Conservation (phyloP, 2,329 filamentous ascomycete species). For the Epichloe glyceriae region DNA sequence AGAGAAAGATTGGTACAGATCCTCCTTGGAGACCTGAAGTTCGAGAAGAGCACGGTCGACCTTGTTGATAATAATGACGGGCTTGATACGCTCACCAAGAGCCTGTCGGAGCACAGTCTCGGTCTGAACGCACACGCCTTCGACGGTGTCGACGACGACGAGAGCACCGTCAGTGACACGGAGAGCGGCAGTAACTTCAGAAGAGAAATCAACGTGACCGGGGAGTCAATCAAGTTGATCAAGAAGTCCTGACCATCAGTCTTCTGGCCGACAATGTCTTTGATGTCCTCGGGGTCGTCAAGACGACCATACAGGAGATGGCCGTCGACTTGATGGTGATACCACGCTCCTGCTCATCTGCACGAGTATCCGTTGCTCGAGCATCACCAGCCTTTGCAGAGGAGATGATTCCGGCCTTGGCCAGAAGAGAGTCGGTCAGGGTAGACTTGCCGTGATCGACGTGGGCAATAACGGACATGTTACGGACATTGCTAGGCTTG, state of each 20-base stretch:
- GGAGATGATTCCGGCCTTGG: constrained; percentile 99
- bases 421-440: constrained; percentile 96
- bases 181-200: constrained; percentile 96
- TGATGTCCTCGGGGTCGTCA: constrained; percentile 69
- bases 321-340: constrained; percentile 99
- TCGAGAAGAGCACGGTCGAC: constrained; percentile 99
- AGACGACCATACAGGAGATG: constrained; percentile 95
- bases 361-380: constrained; percentile 91
- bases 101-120: constrained; percentile 99
- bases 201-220: constrained; percentile 99
- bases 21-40: constrained; percentile 96
- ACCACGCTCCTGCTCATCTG: constrained; percentile 98
- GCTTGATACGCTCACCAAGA: constrained; percentile 99
- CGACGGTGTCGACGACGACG: constrained; percentile 98
- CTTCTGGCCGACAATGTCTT: constrained; percentile 84
- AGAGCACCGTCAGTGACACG: constrained; percentile 99
- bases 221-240: constrained; percentile 99
- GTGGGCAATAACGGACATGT: constrained; percentile 99
- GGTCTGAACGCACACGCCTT: constrained; percentile 99
- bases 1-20: constrained; percentile 98
- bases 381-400: constrained; percentile 92
- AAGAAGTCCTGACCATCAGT: constrained; percentile 92
- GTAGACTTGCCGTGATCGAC: constrained; percentile 99
- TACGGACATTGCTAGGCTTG: constrained; percentile 66
- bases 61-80: constrained; percentile 99